Percentiles rank a stretch among this genome's conserved stretches.
Evolutionary conservation across 805 yeast species (phyloP).

Genomic region (Suhomyces sp.): DNA sequence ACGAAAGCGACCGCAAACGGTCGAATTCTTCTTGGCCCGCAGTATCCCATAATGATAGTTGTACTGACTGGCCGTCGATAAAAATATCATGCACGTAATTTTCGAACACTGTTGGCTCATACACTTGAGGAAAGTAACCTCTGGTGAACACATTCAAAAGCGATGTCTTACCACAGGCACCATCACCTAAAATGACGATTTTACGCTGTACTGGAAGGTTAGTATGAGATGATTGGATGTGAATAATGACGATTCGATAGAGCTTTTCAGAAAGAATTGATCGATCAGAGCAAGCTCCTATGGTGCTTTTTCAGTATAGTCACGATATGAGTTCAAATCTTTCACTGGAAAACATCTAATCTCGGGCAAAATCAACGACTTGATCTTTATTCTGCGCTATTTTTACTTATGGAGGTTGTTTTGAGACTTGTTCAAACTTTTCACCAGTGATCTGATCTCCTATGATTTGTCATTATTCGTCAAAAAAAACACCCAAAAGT

Average conservation of each 20-base stretch:
- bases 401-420: too few relatives aligned
- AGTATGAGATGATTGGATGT: conserved; percentile 2
- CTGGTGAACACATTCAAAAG: conserved; percentile 91
- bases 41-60: conserved; percentile 94
- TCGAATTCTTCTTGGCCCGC: conserved; percentile 99
- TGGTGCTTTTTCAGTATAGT: too few relatives aligned
- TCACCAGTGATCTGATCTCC: too few relatives aligned
- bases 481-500: background rate
- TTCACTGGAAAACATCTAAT: background rate
- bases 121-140: conserved; percentile 97
- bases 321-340: too few relatives aligned
- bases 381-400: too few relatives aligned
- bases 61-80: conserved; percentile 90
- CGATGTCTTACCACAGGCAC: conserved; percentile 98
- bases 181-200: conserved; percentile 93
- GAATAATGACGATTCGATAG: too few relatives aligned
- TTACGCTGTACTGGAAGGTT: conserved; percentile 67
- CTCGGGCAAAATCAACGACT: background rate
- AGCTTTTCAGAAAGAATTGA: too few relatives aligned
- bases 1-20: conserved; percentile 85
- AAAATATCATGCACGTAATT: conserved; percentile 96
- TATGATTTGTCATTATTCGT: too few relatives aligned
- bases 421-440: too few relatives aligned
- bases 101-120: conserved; percentile 97
- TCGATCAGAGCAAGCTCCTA: too few relatives aligned